Evolutionary conservation across 2,329 filamentous ascomycete species (phyloP).

Genomic region (Graphilbum fragrans): DNA sequence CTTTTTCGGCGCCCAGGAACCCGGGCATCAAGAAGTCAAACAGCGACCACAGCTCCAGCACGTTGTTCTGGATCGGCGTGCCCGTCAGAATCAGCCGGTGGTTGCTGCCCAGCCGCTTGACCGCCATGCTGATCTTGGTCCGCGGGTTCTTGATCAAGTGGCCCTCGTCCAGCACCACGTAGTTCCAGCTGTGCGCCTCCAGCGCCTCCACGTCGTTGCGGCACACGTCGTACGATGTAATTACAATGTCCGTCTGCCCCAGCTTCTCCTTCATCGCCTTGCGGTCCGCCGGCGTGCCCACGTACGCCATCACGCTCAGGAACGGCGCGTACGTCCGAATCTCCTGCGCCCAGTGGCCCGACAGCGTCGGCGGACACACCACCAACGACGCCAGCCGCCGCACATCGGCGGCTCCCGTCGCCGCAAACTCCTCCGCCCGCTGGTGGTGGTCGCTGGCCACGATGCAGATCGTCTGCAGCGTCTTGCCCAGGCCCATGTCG

Average conservation of each 20-base stretch:
- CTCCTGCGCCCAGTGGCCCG: slow-evolving; percentile 97
- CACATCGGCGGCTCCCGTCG: slow-evolving; percentile 66
- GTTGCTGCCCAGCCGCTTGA: slow-evolving; percentile 82
- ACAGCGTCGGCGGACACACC: slow-evolving; percentile 89
- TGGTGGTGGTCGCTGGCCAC: slow-evolving; percentile 95
- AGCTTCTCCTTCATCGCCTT: slow-evolving; percentile 58
- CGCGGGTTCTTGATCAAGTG: slow-evolving; percentile 98
- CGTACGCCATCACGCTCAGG: slow-evolving; percentile 78
- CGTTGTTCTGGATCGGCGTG: slow-evolving; percentile 96
- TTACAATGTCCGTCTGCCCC: slow-evolving; percentile 74
- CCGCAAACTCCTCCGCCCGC: slow-evolving; percentile 78
- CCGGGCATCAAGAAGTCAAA: slow-evolving; percentile 99
- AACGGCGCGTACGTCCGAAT: slow-evolving; percentile 94
- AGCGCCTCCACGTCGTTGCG: slow-evolving; percentile 88
- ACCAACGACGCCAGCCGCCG: slow-evolving; percentile 81
- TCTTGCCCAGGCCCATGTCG: slow-evolving; percentile 98
- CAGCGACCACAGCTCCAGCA: slow-evolving; percentile 90
- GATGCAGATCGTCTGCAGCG: slow-evolving; percentile 92
- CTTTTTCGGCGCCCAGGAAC: slow-evolving; percentile 85
- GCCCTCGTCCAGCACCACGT: slow-evolving; percentile 91
- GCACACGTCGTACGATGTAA: slow-evolving; percentile 97
- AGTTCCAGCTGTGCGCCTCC: slow-evolving; percentile 78
- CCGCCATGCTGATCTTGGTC: slow-evolving; percentile 86
- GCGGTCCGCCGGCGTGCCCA: slow-evolving; percentile 76
- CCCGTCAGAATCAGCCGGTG: slow-evolving; percentile 93